phyloP scores from a whole-genome alignment of 163 green algal species.

The Chlamydomonas reinhardtii region DNA sequence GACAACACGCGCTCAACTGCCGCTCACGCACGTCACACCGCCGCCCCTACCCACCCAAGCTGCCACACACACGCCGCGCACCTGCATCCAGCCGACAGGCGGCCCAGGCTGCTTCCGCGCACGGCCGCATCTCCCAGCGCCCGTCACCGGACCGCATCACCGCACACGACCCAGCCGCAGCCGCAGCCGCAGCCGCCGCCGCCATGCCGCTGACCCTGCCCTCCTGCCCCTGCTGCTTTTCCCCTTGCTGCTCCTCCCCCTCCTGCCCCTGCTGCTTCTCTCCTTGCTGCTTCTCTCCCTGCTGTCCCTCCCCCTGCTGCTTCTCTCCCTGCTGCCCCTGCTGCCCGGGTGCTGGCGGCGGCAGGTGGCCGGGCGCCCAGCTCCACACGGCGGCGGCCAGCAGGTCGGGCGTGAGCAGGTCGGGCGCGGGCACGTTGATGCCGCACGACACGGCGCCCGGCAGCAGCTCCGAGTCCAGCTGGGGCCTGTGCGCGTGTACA shows the following conservation, averaged over 20 bases:
- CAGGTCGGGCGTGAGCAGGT: slow-evolving; percentile 66
- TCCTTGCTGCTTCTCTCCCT: not conserved
- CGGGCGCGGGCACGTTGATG: slow-evolving; percentile 73
- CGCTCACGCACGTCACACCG: no score
- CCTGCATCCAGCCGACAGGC: slow-evolving; percentile 11
- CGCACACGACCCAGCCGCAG: not conserved
- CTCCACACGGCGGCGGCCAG: slow-evolving; percentile 21
- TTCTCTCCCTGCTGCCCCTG: not conserved
- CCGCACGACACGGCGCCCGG: slow-evolving; percentile 63
- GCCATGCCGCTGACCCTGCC: not conserved
- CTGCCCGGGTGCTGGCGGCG: no score
- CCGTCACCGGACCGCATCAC: slow-evolving; percentile 21
- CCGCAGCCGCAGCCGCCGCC: not conserved
- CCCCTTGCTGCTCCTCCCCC: not conserved
- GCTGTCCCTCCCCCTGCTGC: not conserved
- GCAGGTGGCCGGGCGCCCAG: slow-evolving; percentile 22
- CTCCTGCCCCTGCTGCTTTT: not conserved
- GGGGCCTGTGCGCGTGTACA: slow-evolving; percentile 34
- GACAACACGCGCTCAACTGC: no score
- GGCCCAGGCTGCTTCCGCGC: not conserved
- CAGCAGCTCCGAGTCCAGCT: slow-evolving; percentile 67
- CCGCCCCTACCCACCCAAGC: no score
- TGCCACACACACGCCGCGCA: not conserved
- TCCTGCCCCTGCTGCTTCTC: no score
- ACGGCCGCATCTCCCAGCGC: slow-evolving; percentile 23